Base-by-base conservation (phyloP, 2,329 filamentous ascomycete genomes). In the Cercospora sesami region DNA sequence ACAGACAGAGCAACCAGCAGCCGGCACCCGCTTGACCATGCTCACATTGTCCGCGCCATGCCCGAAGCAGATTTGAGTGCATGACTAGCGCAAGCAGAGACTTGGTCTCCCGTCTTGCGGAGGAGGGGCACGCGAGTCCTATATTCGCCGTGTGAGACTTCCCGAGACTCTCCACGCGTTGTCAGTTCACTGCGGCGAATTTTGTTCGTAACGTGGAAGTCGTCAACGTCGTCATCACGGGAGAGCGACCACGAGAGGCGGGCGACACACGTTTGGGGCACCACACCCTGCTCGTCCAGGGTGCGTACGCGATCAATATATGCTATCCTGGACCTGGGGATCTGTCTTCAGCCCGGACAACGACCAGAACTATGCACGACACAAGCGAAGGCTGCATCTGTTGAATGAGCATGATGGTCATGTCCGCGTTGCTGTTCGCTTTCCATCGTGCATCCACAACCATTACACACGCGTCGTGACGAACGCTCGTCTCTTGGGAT, bases 81-180 rank as follows among this genome's bases (percentile, higher is more conserved):
- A 61, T 61, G n/a, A 28, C 59, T 61, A 61, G 59, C 59, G 59
- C 36, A 30, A 48, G 36, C 36, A 36, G 21, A 36, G 31, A 26
- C 58, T 60, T 60, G 58, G 9, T 26, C 18, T 48, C 18, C 42
- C 9, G 8, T 45, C 42, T n/a, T 21, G 21, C 18, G 18, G 18
- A 1, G 45, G 45, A 51, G 45, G 45, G 45, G 45, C 45, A 51
- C 45, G 45, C 18, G 45, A 51, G 21, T 26, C 21, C 45, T 14
- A 23, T 51, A 51, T 26, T 26, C 45, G 45, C 45, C 45, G 6
- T 23, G 18, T 51, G 45, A 51, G 45, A 51, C 45, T 23, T 51
- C 45, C 45, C 45, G 45, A 51, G 45, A 51, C 45, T 51, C 2
- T 51, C 10, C 45, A 51, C 21, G 45, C 45, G 5, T 21, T 23